Evolutionary conservation across 257 asterid genomes (phyloP).

Genomic region (Solanum sparsipilum): DNA sequence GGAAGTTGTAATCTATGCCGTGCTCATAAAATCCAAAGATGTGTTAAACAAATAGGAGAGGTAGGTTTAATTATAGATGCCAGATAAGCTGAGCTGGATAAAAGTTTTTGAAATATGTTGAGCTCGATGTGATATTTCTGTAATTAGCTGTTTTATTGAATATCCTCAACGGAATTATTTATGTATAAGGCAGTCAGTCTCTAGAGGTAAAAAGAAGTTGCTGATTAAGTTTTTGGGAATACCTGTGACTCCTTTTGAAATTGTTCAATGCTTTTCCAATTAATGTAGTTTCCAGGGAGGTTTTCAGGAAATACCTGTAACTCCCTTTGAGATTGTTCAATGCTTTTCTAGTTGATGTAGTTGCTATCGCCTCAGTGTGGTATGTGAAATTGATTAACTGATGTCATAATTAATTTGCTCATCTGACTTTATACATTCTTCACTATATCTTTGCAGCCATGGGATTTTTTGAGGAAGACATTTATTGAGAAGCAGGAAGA

Average conservation of each 20-base stretch:
- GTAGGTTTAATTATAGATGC: neutral
- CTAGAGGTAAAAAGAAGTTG: neutral
- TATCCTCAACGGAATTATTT: neutral
- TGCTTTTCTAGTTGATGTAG: neutral
- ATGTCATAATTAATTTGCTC: neutral
- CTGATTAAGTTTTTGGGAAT: neutral
- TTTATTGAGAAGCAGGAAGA: slow-evolving; percentile 64
- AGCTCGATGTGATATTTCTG: neutral
- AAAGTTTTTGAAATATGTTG: neutral
- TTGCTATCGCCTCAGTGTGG: neutral
- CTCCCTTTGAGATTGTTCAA: neutral
- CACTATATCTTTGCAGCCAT: slow-evolving; percentile 50
- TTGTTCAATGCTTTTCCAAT: neutral
- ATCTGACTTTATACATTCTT: neutral
- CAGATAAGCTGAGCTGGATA: neutral
- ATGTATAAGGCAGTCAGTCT: neutral
- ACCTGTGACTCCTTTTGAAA: neutral
- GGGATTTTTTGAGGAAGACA: slow-evolving; percentile 78
- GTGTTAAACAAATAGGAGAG: neutral
- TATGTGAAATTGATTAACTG: neutral
- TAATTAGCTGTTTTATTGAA: neutral
- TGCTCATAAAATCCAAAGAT: neutral
- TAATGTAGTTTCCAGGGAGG: neutral
- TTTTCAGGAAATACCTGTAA: neutral
- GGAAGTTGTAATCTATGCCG: neutral